Evolutionary conservation across 441 rosid genomes (phyloP), one percentile per base, ranked within the genome.

Genomic region (Gossypium gossypioides): DNA sequence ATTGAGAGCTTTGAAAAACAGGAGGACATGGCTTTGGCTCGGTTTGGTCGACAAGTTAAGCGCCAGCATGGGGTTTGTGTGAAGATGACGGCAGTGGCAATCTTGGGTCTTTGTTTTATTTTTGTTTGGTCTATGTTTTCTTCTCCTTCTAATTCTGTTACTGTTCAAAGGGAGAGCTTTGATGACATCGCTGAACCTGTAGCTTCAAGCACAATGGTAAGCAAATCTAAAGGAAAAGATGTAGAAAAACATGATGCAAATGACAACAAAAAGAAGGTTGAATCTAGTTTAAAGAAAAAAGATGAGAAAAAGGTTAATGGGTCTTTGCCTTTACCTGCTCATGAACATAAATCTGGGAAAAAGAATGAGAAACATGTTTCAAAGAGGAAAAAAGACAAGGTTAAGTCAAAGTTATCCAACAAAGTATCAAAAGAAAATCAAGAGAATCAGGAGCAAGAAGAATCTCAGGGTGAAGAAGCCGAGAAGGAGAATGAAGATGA

Each of bases 151-250:
- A 79, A 88, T 71, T 90, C 91, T 40, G 81, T 86, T 3, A 84
- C 79, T 76, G 84, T 82, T 69, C 91, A 85, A 71, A 88, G 96
- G 68, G 89, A 90, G 72, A 94, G 91, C 84, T 94, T 94, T 68
- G 97, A 89, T 29, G 99, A 94, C 57, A 88, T 94, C 13, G 83
- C 87, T 72, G 92, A 90, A 77, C 97, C 97, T 2, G 88, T 83
- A 7, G 76, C 97, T 22, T 81, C 88, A 15, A 74, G 79, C 63
- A 51, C 88, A 0, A 81, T 66, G 73, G 77, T 59, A 27, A 68
- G 75, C 19, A 66, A 42, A 12, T 72, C 73, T 32, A 52, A 22
- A 16, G 52, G 74, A 42, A 78, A 66, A 18, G 78, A 77, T 67
- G 55, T 75, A 54, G 72, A 46, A 16, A 77, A 61, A 48, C 77